These are phyloP conservation scores for Diplocarpon rosae DNA, from an alignment of 2,329 filamentous ascomycete genomes.

Conservation along the genomic window DNA sequence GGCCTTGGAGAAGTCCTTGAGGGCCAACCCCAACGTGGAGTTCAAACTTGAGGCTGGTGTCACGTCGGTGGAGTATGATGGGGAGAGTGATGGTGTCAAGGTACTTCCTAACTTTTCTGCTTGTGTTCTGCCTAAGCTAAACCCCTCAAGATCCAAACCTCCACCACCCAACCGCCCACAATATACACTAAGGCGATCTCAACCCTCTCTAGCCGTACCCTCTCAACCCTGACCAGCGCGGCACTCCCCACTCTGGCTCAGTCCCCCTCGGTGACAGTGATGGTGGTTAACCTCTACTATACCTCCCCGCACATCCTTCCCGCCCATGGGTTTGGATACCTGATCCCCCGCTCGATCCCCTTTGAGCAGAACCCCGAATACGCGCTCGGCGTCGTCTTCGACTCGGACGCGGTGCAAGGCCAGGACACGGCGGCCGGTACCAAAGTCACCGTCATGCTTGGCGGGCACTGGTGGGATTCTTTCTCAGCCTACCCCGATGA, in stretches of 20 bases:
- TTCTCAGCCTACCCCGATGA: conserved; percentile 49
- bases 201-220: conserved; percentile 35
- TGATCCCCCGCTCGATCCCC: conserved; percentile 67
- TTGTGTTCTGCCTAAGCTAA: conserved; percentile 1
- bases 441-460: conserved; percentile 88
- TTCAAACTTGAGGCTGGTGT: conserved; percentile 42
- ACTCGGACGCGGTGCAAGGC: conserved; percentile 42
- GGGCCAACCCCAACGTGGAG: conserved; percentile 43
- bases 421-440: conserved; percentile 53
- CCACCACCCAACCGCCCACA: conserved; percentile 13
- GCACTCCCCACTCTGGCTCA: conserved; percentile 38
- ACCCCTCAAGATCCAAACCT: conserved; percentile 27
- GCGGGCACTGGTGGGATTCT: conserved; percentile 81
- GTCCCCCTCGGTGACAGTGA: conserved; percentile 65
- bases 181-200: conserved; percentile 51
- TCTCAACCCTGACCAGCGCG: conserved; percentile 14
- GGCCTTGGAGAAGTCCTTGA: conserved; percentile 41
- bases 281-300: conserved; percentile 89
- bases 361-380: conserved; percentile 67
- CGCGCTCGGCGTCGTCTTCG: conserved; percentile 86
- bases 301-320: conserved; percentile 47
- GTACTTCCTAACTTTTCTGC: conserved; percentile 27
- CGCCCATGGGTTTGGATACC: conserved; percentile 75
- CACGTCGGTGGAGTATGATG: conserved; percentile 33
- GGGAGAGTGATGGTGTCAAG: conserved; percentile 30